These are phyloP conservation scores for Aspergillus baeticus DNA, from an alignment of 495 filamentous ascomycete species.

Conservation along the genomic window DNA sequence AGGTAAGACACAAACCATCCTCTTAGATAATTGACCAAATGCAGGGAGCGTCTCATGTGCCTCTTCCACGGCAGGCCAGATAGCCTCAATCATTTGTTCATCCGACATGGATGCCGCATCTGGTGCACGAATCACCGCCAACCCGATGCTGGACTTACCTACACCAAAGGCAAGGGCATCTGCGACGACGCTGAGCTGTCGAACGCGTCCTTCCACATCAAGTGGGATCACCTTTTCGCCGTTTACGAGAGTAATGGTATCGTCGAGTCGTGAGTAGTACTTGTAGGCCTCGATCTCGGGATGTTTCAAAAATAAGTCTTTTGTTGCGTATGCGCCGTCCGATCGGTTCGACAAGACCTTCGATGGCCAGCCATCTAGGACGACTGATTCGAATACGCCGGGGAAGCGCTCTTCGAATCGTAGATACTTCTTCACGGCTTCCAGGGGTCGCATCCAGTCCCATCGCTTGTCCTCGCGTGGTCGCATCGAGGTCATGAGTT, in stretches of 20 bases:
- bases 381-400: conserved; percentile 58
- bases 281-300: conserved; percentile 53
- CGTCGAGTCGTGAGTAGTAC: conserved; percentile 59
- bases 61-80: conserved; percentile 52
- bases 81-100: conserved; percentile 47
- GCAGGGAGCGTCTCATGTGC: conserved; percentile 47
- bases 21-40: conserved; percentile 53
- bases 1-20: conserved; percentile 49
- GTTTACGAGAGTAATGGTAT: conserved; percentile 60
- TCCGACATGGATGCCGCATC: conserved; percentile 35
- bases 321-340: conserved; percentile 36
- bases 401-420: conserved; percentile 55
- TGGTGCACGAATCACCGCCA: conserved; percentile 48
- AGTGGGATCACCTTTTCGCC: conserved; percentile 70
- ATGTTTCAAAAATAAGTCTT: conserved; percentile 54
- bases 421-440: conserved; percentile 35
- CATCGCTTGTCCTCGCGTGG: conserved; percentile 55
- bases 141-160: conserved; percentile 36
- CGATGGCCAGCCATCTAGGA: conserved; percentile 60
- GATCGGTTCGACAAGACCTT: conserved; percentile 59
- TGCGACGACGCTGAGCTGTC: conserved; percentile 32
- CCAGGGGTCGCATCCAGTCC: conserved; percentile 58
- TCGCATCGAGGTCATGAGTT: conserved; percentile 54
- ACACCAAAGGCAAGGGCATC: conserved; percentile 43
- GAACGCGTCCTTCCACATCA: conserved; percentile 52